Evolutionary conservation across 371 early-diverging fungal genomes (phyloP).

Genomic region (Modicella reniformis): DNA sequence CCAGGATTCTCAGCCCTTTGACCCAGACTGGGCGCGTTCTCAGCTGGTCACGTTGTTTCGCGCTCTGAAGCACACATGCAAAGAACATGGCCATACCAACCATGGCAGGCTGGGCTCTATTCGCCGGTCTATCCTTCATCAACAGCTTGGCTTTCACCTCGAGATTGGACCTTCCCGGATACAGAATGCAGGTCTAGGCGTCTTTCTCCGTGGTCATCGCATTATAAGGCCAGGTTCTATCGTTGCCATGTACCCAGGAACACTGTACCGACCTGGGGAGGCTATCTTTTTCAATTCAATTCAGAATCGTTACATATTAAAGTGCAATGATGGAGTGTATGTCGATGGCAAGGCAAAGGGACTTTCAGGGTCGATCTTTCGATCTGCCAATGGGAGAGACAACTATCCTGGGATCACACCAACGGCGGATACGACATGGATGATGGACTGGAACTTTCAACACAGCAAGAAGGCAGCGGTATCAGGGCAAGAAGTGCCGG

Average conservation of each 20-base stretch:
- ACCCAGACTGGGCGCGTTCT: slow-evolving; percentile 20
- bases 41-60: slow-evolving; percentile 23
- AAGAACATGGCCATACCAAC: not conserved
- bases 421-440: slow-evolving; percentile 64
- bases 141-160: slow-evolving; percentile 35
- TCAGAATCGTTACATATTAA: slow-evolving; percentile 64
- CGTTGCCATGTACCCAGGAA: slow-evolving; percentile 56
- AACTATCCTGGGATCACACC: slow-evolving; percentile 68
- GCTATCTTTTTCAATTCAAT: slow-evolving; percentile 64
- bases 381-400: slow-evolving; percentile 60
- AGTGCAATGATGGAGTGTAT: slow-evolving; percentile 65
- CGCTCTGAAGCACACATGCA: slow-evolving; percentile 17
- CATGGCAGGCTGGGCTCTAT: not conserved
- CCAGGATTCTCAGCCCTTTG: slow-evolving; percentile 12
- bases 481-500: not conserved
- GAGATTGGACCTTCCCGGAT: slow-evolving; percentile 30
- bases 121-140: slow-evolving; percentile 11
- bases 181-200: slow-evolving; percentile 30
- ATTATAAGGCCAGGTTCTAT: slow-evolving; percentile 14
- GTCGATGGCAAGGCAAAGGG: slow-evolving; percentile 64
- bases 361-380: slow-evolving; percentile 58
- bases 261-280: slow-evolving; percentile 62
- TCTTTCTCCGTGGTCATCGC: slow-evolving; percentile 18
- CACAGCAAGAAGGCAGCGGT: not conserved
- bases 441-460: slow-evolving; percentile 37